These are phyloP conservation scores for Lepiota venenata DNA, from an alignment of 768 basidiomycete genomes.

Conservation along the genomic window DNA sequence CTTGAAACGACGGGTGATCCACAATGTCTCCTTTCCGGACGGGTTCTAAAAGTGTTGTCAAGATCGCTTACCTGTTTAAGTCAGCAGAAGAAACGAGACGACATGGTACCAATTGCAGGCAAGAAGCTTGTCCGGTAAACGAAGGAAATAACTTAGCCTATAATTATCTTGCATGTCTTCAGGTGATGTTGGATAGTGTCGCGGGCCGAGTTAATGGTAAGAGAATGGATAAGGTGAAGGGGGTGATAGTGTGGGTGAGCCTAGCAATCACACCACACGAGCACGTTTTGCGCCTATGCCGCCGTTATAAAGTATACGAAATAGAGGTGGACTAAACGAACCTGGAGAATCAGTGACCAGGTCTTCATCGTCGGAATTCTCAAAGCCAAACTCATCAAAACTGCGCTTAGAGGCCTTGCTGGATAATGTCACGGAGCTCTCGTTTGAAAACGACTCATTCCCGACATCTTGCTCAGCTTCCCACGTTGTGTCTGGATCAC, in stretches of 20 bases:
- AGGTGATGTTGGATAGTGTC: not conserved
- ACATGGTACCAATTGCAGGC: not conserved
- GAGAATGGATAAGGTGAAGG: not conserved
- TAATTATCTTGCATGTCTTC: slow-evolving; percentile 8
- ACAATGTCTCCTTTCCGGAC: too few species aligned
- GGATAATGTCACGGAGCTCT: slow-evolving; percentile 54
- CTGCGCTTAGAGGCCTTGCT: slow-evolving; percentile 60
- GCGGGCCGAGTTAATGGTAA: not conserved
- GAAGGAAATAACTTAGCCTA: slow-evolving; percentile 22
- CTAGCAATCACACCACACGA: slow-evolving; percentile 31
- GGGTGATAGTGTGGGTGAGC: not conserved
- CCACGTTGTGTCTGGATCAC: slow-evolving; percentile 13
- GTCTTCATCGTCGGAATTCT: slow-evolving; percentile 27
- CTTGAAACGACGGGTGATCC: too few species aligned
- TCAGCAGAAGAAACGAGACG: not conserved
- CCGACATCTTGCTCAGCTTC: slow-evolving; percentile 28
- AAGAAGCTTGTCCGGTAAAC: not conserved
- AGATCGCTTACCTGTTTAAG: slow-evolving; percentile 6
- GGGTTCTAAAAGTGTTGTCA: not conserved
- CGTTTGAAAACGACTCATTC: slow-evolving; percentile 43
- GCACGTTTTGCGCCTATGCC: slow-evolving; percentile 40
- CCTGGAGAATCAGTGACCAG: slow-evolving; percentile 41
- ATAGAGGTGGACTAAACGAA: slow-evolving; percentile 16
- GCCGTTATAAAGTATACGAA: not conserved
- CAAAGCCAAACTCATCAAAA: slow-evolving; percentile 40